Percentiles rank a stretch among this genome's conserved stretches.
Conservation (phyloP, 2,329 filamentous ascomycete genomes). For the Rutstroemia sp. region DNA sequence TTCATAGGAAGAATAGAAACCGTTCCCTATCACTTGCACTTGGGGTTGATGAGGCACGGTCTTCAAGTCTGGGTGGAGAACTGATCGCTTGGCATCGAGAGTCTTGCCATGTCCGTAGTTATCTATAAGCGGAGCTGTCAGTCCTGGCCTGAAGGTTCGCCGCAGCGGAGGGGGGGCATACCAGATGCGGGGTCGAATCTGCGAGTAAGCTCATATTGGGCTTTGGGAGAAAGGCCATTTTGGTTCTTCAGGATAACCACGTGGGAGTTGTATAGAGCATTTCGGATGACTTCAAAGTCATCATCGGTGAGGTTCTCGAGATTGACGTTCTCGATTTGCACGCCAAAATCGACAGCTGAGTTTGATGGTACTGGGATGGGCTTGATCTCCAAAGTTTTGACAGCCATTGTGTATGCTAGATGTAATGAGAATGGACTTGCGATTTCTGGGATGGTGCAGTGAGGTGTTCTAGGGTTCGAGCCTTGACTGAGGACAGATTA, state of each 20-base stretch:
- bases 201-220: constrained; percentile 67
- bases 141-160: neutral
- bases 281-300: constrained; percentile 56
- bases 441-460: neutral
- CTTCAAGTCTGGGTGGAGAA: constrained; percentile 71
- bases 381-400: constrained; percentile 25
- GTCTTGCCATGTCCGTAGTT: constrained; percentile 73
- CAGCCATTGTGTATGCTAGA: constrained; percentile 18
- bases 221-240: constrained; percentile 53
- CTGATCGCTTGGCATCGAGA: constrained; percentile 53
- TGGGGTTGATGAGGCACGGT: constrained; percentile 75
- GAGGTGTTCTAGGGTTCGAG: no score
- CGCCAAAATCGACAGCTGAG: constrained; percentile 50
- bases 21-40: constrained; percentile 75
- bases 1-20: constrained; percentile 61
- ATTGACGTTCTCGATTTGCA: constrained; percentile 48
- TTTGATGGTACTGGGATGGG: constrained; percentile 19
- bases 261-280: constrained; percentile 60
- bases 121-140: constrained; percentile 15
- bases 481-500: neutral
- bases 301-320: constrained; percentile 56
- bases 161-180: neutral
- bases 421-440: neutral
- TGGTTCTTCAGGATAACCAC: constrained; percentile 68
- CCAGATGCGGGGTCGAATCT: constrained; percentile 60